Percentiles rank a stretch among this genome's conserved stretches.
phyloP scores from a whole-genome alignment of 2,329 filamentous ascomycete genomes.

The Monosporascus sp. region DNA sequence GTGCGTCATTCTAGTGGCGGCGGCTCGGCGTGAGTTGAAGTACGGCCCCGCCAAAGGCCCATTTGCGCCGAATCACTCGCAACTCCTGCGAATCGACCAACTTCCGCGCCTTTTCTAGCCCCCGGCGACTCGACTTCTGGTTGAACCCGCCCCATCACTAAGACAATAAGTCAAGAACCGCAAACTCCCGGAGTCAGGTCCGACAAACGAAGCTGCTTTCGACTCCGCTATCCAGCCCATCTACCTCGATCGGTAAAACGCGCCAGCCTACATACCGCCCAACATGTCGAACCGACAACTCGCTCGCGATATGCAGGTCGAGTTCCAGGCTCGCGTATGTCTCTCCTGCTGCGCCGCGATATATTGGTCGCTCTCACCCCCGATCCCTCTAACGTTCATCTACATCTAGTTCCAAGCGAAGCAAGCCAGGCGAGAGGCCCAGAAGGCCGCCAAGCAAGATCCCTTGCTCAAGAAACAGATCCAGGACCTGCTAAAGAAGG shows the following conservation, averaged over 20 bases:
- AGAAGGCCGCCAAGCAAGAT: slow-evolving; percentile 57
- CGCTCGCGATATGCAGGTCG: slow-evolving; percentile 56
- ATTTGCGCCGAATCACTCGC: not conserved
- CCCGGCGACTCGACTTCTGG: too few species aligned
- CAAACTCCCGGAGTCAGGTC: not conserved
- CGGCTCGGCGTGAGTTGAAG: not conserved
- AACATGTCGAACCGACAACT: slow-evolving; percentile 56
- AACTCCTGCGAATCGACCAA: not conserved
- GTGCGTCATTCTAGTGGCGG: slow-evolving; percentile 7
- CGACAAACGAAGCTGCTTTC: too few species aligned
- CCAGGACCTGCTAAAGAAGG: slow-evolving; percentile 57
- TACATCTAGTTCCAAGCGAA: slow-evolving; percentile 51
- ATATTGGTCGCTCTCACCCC: not conserved
- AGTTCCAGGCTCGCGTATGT: slow-evolving; percentile 54
- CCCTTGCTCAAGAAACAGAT: slow-evolving; percentile 59
- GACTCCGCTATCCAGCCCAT: too few species aligned
- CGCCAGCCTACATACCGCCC: slow-evolving; percentile 5
- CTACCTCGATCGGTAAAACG: too few species aligned
- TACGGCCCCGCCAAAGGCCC: not conserved
- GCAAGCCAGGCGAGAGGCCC: slow-evolving; percentile 55
- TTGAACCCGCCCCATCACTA: too few species aligned
- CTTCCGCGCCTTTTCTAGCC: not conserved
- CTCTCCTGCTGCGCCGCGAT: not conserved
- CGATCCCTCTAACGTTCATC: not conserved
- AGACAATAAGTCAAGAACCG: not conserved